Evolutionary conservation across 1,139 yeast species (phyloP), one percentile per base, ranked within the genome.

Genomic region (Debaryomyces psychrophilus): DNA sequence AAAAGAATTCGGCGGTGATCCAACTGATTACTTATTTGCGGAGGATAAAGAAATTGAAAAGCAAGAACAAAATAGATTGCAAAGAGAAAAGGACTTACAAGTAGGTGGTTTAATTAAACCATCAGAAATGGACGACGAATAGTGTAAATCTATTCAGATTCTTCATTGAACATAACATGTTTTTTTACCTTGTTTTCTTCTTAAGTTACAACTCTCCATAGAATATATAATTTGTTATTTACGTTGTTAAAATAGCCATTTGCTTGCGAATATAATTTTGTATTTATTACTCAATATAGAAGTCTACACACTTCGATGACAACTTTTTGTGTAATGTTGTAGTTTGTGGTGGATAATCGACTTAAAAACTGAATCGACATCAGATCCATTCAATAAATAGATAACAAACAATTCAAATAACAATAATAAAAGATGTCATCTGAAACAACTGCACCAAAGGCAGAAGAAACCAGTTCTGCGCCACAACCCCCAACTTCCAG

Each of bases 91-190:
- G 57, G 97, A 96, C 48, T 74, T 87, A 60, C 85, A 83, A 71
- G 87, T 93, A 53, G 98, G 98, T 57, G 99, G 99, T 44, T 78
- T 93, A 65, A 76, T 93, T 62, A 93, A 92, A 67, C 99, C 99
- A 29, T 85, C 96, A n/a, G 99, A 93, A 59, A 80, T 92, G 82
- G 97, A 89, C 59, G 97, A 90, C 48, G 60, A 56, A 12, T 52
- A 46, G 39, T 26, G 8, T 4, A 14, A 1, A 15, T 29, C 33
- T 14, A 11, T 29, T 29, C 9, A 29, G 33, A 8, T 29, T n/a
- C 29, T 6, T 5, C 11, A 12, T 14, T 22, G 11, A n/a, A 11
- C n/a, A 11, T 35, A 14, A 15, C 8, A 12, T 9, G 39, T 25
- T 1, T 8, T 12, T 25, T 36, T 11, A 11, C 5, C 14, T 22